phyloP scores from a whole-genome alignment of 2,329 filamentous ascomycete species.

The Sclerotinia minor region DNA sequence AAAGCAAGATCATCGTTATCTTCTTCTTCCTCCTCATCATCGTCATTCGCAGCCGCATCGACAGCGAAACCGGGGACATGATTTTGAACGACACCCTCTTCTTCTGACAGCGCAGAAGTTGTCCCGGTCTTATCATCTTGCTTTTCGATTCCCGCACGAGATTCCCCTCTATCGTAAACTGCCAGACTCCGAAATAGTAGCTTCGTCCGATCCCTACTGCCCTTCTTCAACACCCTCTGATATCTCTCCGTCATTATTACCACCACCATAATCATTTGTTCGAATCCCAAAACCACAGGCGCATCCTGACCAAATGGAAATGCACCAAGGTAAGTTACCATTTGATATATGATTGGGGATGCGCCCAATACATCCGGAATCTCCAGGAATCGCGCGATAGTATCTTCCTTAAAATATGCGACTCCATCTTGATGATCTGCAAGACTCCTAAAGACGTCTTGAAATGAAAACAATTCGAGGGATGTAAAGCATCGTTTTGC shows the following conservation, averaged over 20 bases:
- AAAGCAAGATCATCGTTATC: constrained; percentile 65
- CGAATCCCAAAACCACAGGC: constrained; percentile 67
- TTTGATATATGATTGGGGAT: constrained; percentile 69
- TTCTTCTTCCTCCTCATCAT: constrained; percentile 45
- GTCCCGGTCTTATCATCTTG: neutral
- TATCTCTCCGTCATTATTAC: constrained; percentile 72
- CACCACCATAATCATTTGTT: constrained; percentile 70
- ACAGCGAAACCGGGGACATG: constrained; percentile 44
- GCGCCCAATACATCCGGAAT: constrained; percentile 68
- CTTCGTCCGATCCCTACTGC: constrained; percentile 58
- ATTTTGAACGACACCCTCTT: constrained; percentile 31
- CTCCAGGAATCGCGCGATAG: constrained; percentile 69
- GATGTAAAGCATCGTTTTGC: constrained; percentile 69
- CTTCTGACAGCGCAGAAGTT: neutral
- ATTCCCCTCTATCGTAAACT: constrained; percentile 63
- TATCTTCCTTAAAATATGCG: constrained; percentile 68
- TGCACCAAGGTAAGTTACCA: constrained; percentile 68
- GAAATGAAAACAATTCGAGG: constrained; percentile 71
- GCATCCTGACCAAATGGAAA: constrained; percentile 73
- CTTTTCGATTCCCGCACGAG: constrained; percentile 28
- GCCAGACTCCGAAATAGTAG: constrained; percentile 71
- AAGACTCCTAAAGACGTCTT: constrained; percentile 69
- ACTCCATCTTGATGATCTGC: constrained; percentile 63
- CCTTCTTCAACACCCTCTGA: constrained; percentile 59
- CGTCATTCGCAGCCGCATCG: constrained; percentile 48